A percentile compares a stretch with the other conserved stretches of the same genome.
phyloP scores from a whole-genome alignment of 2,329 filamentous ascomycete genomes.

The Graphium sp. region DNA sequence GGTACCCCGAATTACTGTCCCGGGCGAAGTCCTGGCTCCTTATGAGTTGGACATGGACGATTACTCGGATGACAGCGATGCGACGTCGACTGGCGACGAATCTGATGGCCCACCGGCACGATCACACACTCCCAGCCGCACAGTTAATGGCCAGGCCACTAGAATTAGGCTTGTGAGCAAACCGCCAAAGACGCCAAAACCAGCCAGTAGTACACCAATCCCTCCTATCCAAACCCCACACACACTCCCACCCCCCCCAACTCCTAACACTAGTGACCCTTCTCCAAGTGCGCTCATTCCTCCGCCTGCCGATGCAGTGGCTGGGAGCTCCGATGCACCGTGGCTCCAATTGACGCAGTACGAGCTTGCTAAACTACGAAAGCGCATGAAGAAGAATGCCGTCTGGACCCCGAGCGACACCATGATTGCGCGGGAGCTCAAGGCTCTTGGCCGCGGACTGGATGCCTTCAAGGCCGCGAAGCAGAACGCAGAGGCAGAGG shows the following conservation, averaged over 20 bases:
- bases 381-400: constrained; percentile 84
- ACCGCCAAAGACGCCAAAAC: constrained; percentile 26
- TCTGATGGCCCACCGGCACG: constrained; percentile 19
- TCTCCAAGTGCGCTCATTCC: constrained; percentile 30
- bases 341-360: constrained; percentile 50
- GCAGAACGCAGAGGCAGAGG: constrained; percentile 47
- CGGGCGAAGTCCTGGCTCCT: constrained; percentile 47
- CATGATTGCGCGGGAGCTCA: constrained; percentile 69
- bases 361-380: constrained; percentile 53
- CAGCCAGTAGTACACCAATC: constrained; percentile 14
- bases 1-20: constrained; percentile 44
- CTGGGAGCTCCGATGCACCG: constrained; percentile 42
- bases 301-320: constrained; percentile 40
- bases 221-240: constrained; percentile 6
- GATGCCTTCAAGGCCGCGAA: constrained; percentile 46
- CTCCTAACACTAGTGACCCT: constrained; percentile 15
- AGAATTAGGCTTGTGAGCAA: constrained; percentile 31
- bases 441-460: constrained; percentile 48
- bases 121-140: constrained; percentile 12
- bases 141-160: constrained; percentile 18
- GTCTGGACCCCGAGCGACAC: constrained; percentile 73
- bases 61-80: constrained; percentile 28
- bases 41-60: constrained; percentile 48
- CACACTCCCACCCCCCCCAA: constrained; percentile 6
- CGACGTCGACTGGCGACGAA: constrained; percentile 21